Base-by-base conservation (phyloP, 1,284 basidiomycete genomes). In the Trametes pubescens region DNA sequence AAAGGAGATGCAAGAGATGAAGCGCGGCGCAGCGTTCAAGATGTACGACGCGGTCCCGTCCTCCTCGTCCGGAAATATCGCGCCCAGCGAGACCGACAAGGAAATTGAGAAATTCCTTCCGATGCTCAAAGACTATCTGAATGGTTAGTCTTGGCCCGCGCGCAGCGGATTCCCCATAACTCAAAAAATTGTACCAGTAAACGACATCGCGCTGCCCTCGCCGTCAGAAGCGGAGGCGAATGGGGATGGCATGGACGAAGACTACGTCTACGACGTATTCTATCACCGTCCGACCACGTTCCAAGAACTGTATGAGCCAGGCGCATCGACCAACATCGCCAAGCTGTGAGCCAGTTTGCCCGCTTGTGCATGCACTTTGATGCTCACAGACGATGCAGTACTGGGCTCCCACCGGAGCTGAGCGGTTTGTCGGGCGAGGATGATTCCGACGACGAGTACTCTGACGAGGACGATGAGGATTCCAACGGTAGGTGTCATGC, bases 181-280 rank as follows among this genome's bases (percentile, higher is more conserved):
- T 52, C 18, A 55, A n/a, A 1, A 22, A 16, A 4, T 22, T 80
- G 16, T 40, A 26, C 4, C 34, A 69, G 67, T 69, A 18, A 67
- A 69, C 56, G 68, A 68, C 3, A 56, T 71, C 5, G 54, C 66
- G 10, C 26, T 70, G 8, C 52, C 72, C 13, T 63, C 62, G 0
- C 52, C 70, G 9, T 51, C 71, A 1, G 61, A 68, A 4, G 60
- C 54, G 24, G 40, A 59, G 2, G 51, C 62, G 29, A 61, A 47
- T 38, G 46, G 29, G 14, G 62, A 69, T 18, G 26, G 54, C 43
- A 67, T 58, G 38, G 71, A 75, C 16, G 77, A 77, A 18, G 91
- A 92, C 67, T 93, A 91, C 70, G 91, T 93, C 29, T 93, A 87
- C 84, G 91, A 93, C 71, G 84, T 93, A 18, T 93, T 92, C 72